phyloP scores from a whole-genome alignment of 2,329 filamentous ascomycete genomes.

The Graphium sp. region DNA sequence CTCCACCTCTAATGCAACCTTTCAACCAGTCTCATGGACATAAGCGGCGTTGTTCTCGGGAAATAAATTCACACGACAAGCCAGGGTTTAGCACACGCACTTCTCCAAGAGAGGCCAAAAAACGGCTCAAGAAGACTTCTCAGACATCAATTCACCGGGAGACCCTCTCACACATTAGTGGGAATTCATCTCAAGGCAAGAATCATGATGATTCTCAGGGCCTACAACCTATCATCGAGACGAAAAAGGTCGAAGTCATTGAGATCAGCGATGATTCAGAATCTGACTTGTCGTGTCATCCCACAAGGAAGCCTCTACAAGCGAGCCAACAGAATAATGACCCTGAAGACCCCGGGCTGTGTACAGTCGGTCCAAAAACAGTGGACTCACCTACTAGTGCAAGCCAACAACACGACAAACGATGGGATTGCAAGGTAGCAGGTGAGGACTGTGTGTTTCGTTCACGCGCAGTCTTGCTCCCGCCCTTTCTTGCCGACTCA shows the following conservation, averaged over 20 bases:
- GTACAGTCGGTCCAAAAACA: background rate
- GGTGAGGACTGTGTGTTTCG: conserved; percentile 19
- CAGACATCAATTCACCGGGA: background rate
- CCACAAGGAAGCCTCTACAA: background rate
- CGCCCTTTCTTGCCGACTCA: conserved; percentile 19
- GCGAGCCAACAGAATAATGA: background rate
- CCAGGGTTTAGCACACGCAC: too few relatives aligned
- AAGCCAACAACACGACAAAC: background rate
- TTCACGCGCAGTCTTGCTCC: conserved; percentile 19
- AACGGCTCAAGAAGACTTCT: background rate
- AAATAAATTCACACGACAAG: too few relatives aligned
- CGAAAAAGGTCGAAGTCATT: background rate
- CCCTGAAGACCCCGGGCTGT: background rate
- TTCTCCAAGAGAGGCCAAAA: too few relatives aligned
- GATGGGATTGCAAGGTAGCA: conserved; percentile 13
- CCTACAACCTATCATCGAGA: background rate
- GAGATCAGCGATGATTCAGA: background rate
- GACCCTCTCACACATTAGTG: too few relatives aligned
- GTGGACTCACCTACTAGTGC: too few relatives aligned
- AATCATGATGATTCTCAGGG: too few relatives aligned
- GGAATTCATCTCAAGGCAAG: too few relatives aligned
- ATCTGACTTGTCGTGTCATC: background rate
- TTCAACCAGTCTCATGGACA: too few relatives aligned
- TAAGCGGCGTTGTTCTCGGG: too few relatives aligned
- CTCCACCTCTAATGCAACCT: too few relatives aligned